A percentile compares a stretch with the other conserved stretches of the same genome.
Conservation (phyloP, 306 rosid species). For the Dryas octopetala region DNA sequence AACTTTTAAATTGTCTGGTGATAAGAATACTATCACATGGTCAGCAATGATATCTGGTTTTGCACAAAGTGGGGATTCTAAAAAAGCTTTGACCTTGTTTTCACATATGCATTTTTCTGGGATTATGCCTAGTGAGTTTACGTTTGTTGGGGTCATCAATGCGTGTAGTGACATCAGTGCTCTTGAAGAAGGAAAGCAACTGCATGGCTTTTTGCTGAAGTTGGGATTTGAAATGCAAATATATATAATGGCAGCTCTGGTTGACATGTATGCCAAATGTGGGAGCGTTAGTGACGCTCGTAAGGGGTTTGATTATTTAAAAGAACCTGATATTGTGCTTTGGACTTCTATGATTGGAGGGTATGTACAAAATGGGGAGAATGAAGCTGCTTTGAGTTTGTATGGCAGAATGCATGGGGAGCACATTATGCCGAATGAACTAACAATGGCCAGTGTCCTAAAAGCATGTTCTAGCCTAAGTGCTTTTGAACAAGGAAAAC, state of each 20-base stretch:
- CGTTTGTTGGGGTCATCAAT: slow-evolving; percentile 75
- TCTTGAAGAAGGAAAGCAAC: slow-evolving; percentile 60
- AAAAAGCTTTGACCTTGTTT: slow-evolving; percentile 60
- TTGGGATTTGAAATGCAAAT: slow-evolving; percentile 69
- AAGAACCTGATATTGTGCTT: slow-evolving; percentile 72
- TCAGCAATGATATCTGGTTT: slow-evolving; percentile 83
- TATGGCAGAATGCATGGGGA: slow-evolving; percentile 70
- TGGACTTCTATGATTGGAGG: slow-evolving; percentile 93
- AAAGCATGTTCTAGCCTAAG: slow-evolving; percentile 80
- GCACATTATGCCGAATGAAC: slow-evolving; percentile 64
- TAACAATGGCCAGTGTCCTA: slow-evolving; percentile 73
- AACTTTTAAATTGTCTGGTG: slow-evolving; percentile 53
- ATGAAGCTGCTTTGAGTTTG: slow-evolving; percentile 65
- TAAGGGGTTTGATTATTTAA: slow-evolving; percentile 63
- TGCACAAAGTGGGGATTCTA: slow-evolving; percentile 72
- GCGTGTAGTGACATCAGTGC: slow-evolving; percentile 74
- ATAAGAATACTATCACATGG: slow-evolving; percentile 80
- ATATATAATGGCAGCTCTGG: slow-evolving; percentile 72
- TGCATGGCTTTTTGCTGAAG: slow-evolving; percentile 68
- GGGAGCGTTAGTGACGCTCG: slow-evolving; percentile 59
- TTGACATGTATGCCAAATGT: slow-evolving; percentile 88
- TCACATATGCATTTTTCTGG: slow-evolving; percentile 59
- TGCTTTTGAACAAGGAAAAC: slow-evolving; percentile 87
- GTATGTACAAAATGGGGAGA: slow-evolving; percentile 67
- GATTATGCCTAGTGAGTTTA: slow-evolving; percentile 55